Evolutionary conservation across 176 grass and related monocot genomes (phyloP).

Genomic region (Ensete glaucum): DNA sequence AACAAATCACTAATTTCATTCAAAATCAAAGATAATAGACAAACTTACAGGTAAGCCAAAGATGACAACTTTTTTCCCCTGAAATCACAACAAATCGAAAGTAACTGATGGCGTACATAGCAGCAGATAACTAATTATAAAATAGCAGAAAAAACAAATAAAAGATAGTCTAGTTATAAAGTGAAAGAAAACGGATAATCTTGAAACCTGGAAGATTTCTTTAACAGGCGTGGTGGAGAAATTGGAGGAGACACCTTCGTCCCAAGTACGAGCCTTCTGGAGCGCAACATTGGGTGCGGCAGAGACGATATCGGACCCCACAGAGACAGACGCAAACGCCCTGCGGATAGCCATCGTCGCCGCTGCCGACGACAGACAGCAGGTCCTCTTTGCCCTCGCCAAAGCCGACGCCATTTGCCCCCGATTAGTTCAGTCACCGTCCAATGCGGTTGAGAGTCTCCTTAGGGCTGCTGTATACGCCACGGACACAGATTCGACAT

Average conservation of each 20-base stretch:
- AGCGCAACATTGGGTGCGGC: slow-evolving; percentile 57
- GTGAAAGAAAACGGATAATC: neutral
- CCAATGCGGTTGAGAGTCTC: too few species aligned
- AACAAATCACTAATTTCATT: neutral
- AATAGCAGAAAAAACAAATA: neutral
- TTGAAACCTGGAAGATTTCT: slow-evolving; percentile 61
- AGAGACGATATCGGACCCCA: slow-evolving; percentile 63
- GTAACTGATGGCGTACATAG: neutral
- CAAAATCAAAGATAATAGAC: neutral
- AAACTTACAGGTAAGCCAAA: slow-evolving; percentile 83
- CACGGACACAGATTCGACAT: too few species aligned
- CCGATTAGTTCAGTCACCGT: neutral
- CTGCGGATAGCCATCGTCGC: slow-evolving; percentile 19
- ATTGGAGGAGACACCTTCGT: slow-evolving; percentile 78
- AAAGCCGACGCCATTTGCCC: slow-evolving; percentile 58
- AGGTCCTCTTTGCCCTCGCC: slow-evolving; percentile 29
- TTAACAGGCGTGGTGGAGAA: slow-evolving; percentile 81
- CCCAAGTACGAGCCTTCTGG: slow-evolving; percentile 88
- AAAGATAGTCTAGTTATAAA: neutral
- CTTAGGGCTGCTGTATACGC: too few species aligned
- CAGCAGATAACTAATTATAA: neutral
- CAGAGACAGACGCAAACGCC: slow-evolving; percentile 26
- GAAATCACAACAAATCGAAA: slow-evolving; percentile 26
- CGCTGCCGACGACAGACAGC: slow-evolving; percentile 17
- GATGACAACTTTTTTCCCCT: slow-evolving; percentile 96